phyloP scores from a whole-genome alignment of 2,329 filamentous ascomycete species.

The Colletotrichum neosansevieriae region DNA sequence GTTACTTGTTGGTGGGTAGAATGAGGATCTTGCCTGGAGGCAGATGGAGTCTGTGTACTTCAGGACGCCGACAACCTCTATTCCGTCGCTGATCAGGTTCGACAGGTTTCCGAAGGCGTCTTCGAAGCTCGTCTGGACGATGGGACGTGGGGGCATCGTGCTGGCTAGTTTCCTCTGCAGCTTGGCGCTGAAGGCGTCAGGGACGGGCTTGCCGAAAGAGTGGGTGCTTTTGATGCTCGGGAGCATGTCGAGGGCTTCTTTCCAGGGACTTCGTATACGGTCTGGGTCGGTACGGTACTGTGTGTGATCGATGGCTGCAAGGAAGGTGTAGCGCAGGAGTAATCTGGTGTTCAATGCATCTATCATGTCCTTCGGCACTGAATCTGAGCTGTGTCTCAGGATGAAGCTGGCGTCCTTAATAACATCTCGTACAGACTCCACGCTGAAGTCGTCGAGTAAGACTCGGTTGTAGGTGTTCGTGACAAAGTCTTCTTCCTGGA shows the following conservation, averaged over 20 bases:
- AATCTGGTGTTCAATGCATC: constrained; percentile 75
- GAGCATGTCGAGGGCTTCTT: constrained; percentile 63
- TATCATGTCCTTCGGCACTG: constrained; percentile 55
- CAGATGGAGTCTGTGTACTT: constrained; percentile 77
- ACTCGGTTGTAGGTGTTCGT: constrained; percentile 89
- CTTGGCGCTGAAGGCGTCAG: constrained; percentile 88
- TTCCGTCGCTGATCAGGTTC: constrained; percentile 78
- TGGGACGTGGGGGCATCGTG: constrained; percentile 91
- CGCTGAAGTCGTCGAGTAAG: constrained; percentile 74
- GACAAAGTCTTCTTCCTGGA: constrained; percentile 95
- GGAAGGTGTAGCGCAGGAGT: constrained; percentile 72
- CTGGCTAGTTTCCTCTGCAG: constrained; percentile 92
- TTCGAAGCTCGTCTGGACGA: constrained; percentile 80
- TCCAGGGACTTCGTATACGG: constrained; percentile 64
- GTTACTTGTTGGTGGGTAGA: not conserved
- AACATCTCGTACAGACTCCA: constrained; percentile 65
- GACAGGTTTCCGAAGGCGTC: constrained; percentile 78
- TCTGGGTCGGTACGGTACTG: constrained; percentile 59
- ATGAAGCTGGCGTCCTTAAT: constrained; percentile 67
- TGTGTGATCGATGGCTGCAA: constrained; percentile 65
- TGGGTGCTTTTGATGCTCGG: constrained; percentile 70
- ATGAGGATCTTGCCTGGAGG: constrained; percentile 66
- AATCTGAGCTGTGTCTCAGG: constrained; percentile 56
- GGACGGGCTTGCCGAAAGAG: constrained; percentile 72
- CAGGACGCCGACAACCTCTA: constrained; percentile 75